A percentile compares a stretch with the other conserved stretches of the same genome.
Conservation (phyloP, 331 rosid genomes). For the Pyrus hybrid region DNA sequence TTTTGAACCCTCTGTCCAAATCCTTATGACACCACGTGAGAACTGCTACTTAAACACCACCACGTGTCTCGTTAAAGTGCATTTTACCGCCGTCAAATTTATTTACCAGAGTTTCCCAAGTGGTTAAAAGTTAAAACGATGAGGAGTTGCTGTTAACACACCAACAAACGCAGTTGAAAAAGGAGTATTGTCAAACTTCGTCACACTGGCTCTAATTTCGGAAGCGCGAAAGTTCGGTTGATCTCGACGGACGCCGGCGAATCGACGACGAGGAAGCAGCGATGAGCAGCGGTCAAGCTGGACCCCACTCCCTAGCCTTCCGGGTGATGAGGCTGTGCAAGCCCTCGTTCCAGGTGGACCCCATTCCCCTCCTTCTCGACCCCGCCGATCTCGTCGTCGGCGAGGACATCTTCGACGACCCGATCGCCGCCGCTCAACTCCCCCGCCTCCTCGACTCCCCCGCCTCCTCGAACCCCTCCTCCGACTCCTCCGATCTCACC, state of each 20-base stretch:
- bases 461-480: background rate
- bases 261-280: background rate
- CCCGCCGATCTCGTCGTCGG: conserved; percentile 79
- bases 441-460: conserved; percentile 27
- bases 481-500: conserved; percentile 55
- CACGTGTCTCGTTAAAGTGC: background rate
- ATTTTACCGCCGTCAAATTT: background rate
- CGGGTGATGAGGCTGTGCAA: conserved; percentile 89
- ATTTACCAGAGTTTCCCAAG: background rate
- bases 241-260: background rate
- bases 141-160: background rate
- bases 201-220: background rate
- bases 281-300: conserved; percentile 37
- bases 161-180: background rate
- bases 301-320: conserved; percentile 77
- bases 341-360: conserved; percentile 82
- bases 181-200: background rate
- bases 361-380: conserved; percentile 70
- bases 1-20: too few species aligned
- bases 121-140: background rate
- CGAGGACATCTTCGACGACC: conserved; percentile 80
- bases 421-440: conserved; percentile 37
- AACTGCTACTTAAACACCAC: too few species aligned
- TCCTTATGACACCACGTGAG: too few species aligned
- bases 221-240: background rate